phyloP scores from a whole-genome alignment of 2,329 filamentous ascomycete genomes.

The Ophiostoma sp. region DNA sequence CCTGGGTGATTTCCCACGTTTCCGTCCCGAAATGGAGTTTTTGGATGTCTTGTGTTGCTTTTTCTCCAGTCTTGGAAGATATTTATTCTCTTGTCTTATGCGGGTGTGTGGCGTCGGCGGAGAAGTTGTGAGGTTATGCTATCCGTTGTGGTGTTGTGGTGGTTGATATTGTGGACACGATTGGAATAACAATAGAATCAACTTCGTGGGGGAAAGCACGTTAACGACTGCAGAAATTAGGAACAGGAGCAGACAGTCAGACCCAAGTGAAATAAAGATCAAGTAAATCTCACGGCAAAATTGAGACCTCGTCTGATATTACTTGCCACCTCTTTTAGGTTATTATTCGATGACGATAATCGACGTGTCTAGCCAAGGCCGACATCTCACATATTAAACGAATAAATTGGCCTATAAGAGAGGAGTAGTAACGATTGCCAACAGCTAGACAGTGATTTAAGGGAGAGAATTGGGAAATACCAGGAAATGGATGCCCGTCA shows the following conservation, averaged over 20 bases:
- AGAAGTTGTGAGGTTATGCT: not conserved
- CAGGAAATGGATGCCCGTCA: not conserved
- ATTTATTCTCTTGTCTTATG: not conserved
- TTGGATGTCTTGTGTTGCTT: not conserved
- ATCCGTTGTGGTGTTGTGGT: not conserved
- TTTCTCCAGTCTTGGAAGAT: not conserved
- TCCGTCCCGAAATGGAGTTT: not conserved
- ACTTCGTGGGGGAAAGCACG: not conserved
- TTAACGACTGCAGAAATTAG: not conserved
- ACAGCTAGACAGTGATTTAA: not conserved
- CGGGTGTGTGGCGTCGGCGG: not conserved
- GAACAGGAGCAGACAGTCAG: not conserved
- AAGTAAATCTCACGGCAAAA: slow-evolving; percentile 1
- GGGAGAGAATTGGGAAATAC: not conserved
- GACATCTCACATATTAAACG: not conserved
- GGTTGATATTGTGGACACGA: not conserved
- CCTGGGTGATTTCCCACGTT: not conserved
- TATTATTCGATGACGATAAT: not conserved
- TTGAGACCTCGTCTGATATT: not conserved
- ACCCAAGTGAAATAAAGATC: too few relatives aligned
- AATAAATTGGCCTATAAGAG: not conserved
- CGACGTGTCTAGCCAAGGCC: not conserved
- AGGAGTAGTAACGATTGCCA: not conserved
- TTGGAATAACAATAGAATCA: not conserved
- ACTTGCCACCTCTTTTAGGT: not conserved